Conservation (phyloP, 2,329 filamentous ascomycete species). For the Diaporthe vexans region DNA sequence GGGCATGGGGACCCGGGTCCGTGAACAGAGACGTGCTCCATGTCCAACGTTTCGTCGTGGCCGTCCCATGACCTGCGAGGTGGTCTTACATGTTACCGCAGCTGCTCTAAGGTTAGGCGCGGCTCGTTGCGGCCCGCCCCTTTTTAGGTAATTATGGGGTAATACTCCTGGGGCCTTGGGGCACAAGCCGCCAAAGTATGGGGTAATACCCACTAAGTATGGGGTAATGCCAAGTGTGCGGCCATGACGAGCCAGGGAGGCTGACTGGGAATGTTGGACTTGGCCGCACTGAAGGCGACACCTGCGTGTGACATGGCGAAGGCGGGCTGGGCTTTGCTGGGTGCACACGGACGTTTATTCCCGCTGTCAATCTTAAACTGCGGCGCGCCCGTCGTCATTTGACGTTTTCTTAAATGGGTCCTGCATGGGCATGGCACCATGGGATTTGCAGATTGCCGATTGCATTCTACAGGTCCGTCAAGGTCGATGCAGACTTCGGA, state of each 20-base stretch:
- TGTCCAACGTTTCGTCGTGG: constrained; percentile 27
- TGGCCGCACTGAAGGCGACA: constrained; percentile 29
- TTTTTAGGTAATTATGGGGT: constrained; percentile 35
- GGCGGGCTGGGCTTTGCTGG: background rate
- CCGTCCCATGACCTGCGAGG: constrained; percentile 17
- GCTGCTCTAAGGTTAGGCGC: constrained; percentile 8
- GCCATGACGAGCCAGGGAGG: constrained; percentile 8
- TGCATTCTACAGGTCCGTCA: background rate
- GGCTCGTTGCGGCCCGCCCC: constrained; percentile 33
- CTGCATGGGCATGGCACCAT: constrained; percentile 6
- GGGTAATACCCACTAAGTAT: constrained; percentile 26
- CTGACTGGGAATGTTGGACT: constrained; percentile 17
- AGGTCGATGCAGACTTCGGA: background rate
- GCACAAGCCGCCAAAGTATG: constrained; percentile 24
- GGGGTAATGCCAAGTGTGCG: constrained; percentile 28
- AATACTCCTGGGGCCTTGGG: constrained; percentile 15
- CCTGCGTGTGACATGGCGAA: background rate
- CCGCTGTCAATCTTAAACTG: constrained; percentile 16
- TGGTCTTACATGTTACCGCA: constrained; percentile 19
- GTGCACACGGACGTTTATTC: constrained; percentile 12
- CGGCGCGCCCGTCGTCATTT: constrained; percentile 4
- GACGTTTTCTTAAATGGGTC: background rate
- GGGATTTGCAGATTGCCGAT: background rate
- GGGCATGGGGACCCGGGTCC: constrained; percentile 7
- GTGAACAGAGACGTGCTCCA: constrained; percentile 23